Evolutionary conservation across 2,329 filamentous ascomycete genomes (phyloP).

Genomic region (Xylaria sp.): DNA sequence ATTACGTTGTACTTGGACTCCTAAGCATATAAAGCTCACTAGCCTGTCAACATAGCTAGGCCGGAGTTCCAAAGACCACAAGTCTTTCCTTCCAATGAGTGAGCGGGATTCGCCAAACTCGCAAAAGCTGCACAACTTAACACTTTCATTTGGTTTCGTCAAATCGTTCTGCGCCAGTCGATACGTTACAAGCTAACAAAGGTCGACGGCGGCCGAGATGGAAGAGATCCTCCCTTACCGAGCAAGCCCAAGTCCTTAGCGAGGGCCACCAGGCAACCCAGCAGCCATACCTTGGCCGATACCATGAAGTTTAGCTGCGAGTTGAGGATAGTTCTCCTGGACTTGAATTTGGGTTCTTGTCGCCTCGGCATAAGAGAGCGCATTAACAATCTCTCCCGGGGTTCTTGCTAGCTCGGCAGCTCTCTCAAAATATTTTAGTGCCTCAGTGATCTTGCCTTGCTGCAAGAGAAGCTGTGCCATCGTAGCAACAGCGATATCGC

Average conservation of each 20-base stretch:
- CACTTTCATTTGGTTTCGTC: slow-evolving; percentile 4
- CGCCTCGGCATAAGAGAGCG: slow-evolving; percentile 95
- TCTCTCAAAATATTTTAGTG: slow-evolving; percentile 95
- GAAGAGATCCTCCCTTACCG: neutral
- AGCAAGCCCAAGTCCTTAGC: slow-evolving; percentile 32
- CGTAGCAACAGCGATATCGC: slow-evolving; percentile 97
- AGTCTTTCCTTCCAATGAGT: slow-evolving; percentile 13
- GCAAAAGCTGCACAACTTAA: slow-evolving; percentile 19
- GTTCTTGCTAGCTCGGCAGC: slow-evolving; percentile 94
- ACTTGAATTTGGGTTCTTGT: slow-evolving; percentile 95
- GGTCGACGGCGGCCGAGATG: neutral
- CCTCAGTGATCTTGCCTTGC: slow-evolving; percentile 96
- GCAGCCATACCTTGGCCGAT: slow-evolving; percentile 54
- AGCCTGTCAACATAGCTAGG: slow-evolving; percentile 12
- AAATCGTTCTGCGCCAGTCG: slow-evolving; percentile 18
- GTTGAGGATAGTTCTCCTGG: slow-evolving; percentile 85
- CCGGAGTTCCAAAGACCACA: slow-evolving; percentile 4
- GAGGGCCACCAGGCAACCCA: slow-evolving; percentile 43
- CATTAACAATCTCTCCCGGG: slow-evolving; percentile 95
- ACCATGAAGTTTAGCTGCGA: slow-evolving; percentile 76
- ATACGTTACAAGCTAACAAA: slow-evolving; percentile 18
- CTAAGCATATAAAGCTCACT: neutral
- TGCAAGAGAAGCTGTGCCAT: slow-evolving; percentile 98
- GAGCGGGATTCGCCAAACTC: slow-evolving; percentile 10
- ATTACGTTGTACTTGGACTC: slow-evolving; percentile 25